Base-by-base conservation (phyloP, 2,329 filamentous ascomycete species). In the Nemania sp. region DNA sequence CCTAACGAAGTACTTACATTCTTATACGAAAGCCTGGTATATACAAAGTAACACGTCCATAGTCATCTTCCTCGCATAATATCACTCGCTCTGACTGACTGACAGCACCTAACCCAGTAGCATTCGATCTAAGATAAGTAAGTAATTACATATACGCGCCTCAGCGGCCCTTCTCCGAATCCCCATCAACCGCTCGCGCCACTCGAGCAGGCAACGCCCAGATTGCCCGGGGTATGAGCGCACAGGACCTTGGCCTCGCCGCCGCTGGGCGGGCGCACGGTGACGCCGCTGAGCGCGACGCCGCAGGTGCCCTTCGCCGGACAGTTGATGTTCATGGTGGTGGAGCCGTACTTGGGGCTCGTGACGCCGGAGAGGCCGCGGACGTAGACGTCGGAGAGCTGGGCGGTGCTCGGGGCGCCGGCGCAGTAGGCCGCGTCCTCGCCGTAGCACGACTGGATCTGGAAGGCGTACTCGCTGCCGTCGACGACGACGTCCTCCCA, bases 371-470 rank as follows among this genome's bases (percentile, higher is more conserved):
- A 61, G 42, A 61, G 18, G 1, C 58, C 50, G 46, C 46, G 57
- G 11, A 63, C 50, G 17, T 58, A 54, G 5, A 63, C 55, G 5
- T 47, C 61, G 7, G 54, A 54, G n/a, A 63, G n/a, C 40, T 61
- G 54, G 3, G 54, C 61, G 0, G 61, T 58, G 46, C 61, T 63
- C 18, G 61, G 61, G 21, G 61, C 39, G 45, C 25, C 29, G 5
- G 29, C 29, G 29, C 61, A 63, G 20, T 63, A 61, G 0, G 20
- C 9, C 13, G 25, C 58, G 32, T 57, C 54, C 13, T 63, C 61
- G 39, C 47, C 34, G 42, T 63, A 63, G 54, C 61, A 63, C 1
- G 61, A 61, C 18, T 63, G 54, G 46, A 63, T 61, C 58, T 63
- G 58, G 50, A 63, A 63, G 12, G 61, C 61, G 18, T 63, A 63